Evolutionary conservation across 2,329 filamentous ascomycete genomes (phyloP).

Genomic region (Scedosporium boydii): DNA sequence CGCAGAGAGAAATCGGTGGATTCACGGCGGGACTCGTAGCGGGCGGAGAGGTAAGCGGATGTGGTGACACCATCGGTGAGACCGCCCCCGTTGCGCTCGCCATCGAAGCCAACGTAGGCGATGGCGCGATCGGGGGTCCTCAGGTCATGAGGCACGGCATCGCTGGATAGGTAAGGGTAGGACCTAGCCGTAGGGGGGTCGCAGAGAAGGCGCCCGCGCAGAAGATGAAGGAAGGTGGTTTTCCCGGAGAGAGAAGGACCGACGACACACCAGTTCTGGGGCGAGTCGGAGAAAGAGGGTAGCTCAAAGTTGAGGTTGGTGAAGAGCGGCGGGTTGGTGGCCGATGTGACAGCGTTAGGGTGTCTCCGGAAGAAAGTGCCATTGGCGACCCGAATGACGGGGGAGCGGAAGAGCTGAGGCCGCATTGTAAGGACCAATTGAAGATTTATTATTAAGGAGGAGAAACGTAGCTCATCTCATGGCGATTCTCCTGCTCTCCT

Average conservation of each 20-base stretch:
- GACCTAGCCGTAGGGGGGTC: slow-evolving; percentile 65
- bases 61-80: slow-evolving; percentile 46
- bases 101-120: slow-evolving; percentile 84
- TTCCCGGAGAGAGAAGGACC: slow-evolving; percentile 71
- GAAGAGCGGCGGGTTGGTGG: slow-evolving; percentile 65
- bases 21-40: slow-evolving; percentile 83
- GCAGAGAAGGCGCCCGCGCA: slow-evolving; percentile 67
- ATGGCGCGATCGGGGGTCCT: slow-evolving; percentile 59
- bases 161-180: slow-evolving; percentile 67
- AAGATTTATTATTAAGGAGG: not conserved
- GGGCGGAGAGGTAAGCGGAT: slow-evolving; percentile 77
- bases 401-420: slow-evolving; percentile 17
- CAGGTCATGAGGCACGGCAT: slow-evolving; percentile 45
- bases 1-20: slow-evolving; percentile 77
- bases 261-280: slow-evolving; percentile 73
- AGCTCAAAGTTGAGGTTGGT: slow-evolving; percentile 60
- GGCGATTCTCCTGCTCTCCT: too few species aligned
- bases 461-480: too few species aligned
- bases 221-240: slow-evolving; percentile 71
- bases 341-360: slow-evolving; percentile 40
- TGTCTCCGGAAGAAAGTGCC: slow-evolving; percentile 77
- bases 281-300: slow-evolving; percentile 39
- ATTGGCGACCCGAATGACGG: slow-evolving; percentile 63
- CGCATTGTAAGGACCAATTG: not conserved
- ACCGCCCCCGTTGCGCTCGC: slow-evolving; percentile 48